Conservation (phyloP, 768 basidiomycete genomes). For the Amanita inopinata region DNA sequence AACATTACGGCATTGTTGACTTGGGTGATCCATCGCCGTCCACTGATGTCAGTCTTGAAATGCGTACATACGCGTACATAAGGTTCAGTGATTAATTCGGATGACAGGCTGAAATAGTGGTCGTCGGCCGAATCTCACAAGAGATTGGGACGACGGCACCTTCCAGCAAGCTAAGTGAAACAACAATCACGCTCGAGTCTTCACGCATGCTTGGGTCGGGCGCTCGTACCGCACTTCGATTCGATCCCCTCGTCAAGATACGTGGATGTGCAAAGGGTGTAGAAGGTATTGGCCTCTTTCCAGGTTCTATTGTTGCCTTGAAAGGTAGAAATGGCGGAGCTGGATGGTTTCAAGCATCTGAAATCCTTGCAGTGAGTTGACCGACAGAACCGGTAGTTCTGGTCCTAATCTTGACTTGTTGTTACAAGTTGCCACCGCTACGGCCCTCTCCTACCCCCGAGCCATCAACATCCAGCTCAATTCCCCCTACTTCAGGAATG, state of each 20-base stretch:
- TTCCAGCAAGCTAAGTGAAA: constrained; percentile 60
- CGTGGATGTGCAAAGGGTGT: constrained; percentile 53
- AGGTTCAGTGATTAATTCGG: too few relatives aligned
- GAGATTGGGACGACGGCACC: constrained; percentile 53
- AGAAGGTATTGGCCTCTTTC: constrained; percentile 69
- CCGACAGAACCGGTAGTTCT: not conserved
- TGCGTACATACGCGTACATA: constrained; percentile 2
- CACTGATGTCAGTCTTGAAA: constrained; percentile 28
- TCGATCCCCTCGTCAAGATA: constrained; percentile 57
- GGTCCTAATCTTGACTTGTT: not conserved
- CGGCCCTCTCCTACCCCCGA: constrained; percentile 28
- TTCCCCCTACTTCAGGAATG: constrained; percentile 27
- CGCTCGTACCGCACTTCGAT: constrained; percentile 60
- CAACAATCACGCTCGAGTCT: constrained; percentile 70
- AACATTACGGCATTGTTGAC: constrained; percentile 62
- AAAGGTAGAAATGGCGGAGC: constrained; percentile 90
- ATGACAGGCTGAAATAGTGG: constrained; percentile 49
- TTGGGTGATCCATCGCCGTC: constrained; percentile 59
- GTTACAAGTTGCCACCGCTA: constrained; percentile 51
- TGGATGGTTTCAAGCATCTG: constrained; percentile 74
- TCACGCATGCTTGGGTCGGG: constrained; percentile 67
- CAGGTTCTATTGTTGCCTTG: constrained; percentile 79
- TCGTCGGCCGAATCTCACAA: constrained; percentile 66
- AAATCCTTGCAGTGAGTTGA: constrained; percentile 64
- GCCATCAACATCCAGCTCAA: constrained; percentile 20